Evolutionary conservation across 1,139 yeast species (phyloP), one percentile per base, ranked within the genome.

Genomic region (Schizosaccharomyces versatilis): DNA sequence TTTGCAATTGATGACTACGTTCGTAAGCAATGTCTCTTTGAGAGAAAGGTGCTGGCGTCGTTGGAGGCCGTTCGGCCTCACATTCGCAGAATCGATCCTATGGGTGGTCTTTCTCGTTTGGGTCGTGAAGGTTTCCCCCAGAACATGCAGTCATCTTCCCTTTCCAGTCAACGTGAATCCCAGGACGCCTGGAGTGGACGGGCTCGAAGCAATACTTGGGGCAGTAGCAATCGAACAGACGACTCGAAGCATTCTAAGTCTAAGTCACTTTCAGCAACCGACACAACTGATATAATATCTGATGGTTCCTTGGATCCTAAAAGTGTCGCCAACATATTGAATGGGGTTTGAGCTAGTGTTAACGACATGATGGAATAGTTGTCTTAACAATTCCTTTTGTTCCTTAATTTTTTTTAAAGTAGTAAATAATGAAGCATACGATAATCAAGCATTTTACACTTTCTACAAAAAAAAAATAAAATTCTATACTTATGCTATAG

Each of bases 81-180:
- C 63, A 78, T 84, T 47, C 71, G 96, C 61, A 75, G 81, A 47
- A 84, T 81, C 42, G 94, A 88, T 69, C 74, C 78, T 56, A 71
- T 76, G 57, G 86, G 97, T 54, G 93, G 97, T 0, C 74, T 90
- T 41, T 77, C 94, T 32, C 70, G 96, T 58, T 71, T 90, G 42
- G 95, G 95, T 38, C 71, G 96, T 55, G 93, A 81, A 59, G 72
- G 76, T 51, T 70, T 77, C 55, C 52, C 49, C 14, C 49, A 36
- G 19, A 19, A 36, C 14, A 24, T 24, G 5, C 32, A 19, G 32
- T 19, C 38, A 7, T 19, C 8, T 44, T 36, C 49, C 14, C 49
- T 36, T 7, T 36, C 49, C 12, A 44, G 49, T n/a, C 49, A 44
- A 32, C 19, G 32, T 1, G n/a, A n/a, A 24, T 19, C 19, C 32